A percentile compares a stretch with the other conserved stretches of the same genome.
These are phyloP conservation scores for Lagenidium giganteum DNA, from an alignment of 352 stramenopile species.

Conservation along the genomic window DNA sequence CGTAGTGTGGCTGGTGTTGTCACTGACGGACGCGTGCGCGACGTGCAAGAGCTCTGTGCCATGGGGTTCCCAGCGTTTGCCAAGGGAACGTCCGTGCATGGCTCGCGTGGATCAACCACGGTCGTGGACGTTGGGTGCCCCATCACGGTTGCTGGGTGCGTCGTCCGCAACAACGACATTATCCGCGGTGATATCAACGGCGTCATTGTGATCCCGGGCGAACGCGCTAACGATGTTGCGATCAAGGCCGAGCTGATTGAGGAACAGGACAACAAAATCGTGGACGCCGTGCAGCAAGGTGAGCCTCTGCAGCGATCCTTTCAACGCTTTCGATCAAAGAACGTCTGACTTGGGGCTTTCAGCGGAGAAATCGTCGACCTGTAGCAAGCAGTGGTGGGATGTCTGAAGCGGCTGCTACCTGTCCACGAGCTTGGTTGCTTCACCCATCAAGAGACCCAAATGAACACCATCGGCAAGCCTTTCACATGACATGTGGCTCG, in stretches of 20 bases:
- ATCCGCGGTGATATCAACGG: conserved; percentile 62
- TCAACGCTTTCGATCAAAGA: conserved; percentile 47
- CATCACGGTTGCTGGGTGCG: conserved; percentile 43
- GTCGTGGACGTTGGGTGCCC: conserved; percentile 50
- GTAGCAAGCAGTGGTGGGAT: too few species aligned
- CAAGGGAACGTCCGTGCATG: conserved; percentile 49
- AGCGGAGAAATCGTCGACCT: too few species aligned
- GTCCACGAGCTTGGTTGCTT: too few species aligned
- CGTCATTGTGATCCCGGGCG: conserved; percentile 48
- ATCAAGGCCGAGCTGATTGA: conserved; percentile 50
- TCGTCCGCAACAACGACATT: conserved; percentile 61
- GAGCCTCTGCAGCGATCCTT: conserved; percentile 51
- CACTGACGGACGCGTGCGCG: conserved; percentile 48
- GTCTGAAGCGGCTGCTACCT: too few species aligned
- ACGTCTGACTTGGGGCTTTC: too few species aligned
- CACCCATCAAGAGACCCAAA: too few species aligned
- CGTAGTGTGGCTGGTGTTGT: conserved; percentile 41
- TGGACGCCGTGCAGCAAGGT: conserved; percentile 49
- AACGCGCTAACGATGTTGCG: conserved; percentile 48
- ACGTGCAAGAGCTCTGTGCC: conserved; percentile 49
- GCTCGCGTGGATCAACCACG: conserved; percentile 28
- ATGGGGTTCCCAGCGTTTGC: conserved; percentile 54
- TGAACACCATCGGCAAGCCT: too few species aligned
- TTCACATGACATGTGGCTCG: too few species aligned
- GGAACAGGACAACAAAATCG: conserved; percentile 56